Percentiles rank a stretch among this genome's conserved stretches.
phyloP scores from a whole-genome alignment of 2,329 filamentous ascomycete genomes.

The Cladosporium colombiae region DNA sequence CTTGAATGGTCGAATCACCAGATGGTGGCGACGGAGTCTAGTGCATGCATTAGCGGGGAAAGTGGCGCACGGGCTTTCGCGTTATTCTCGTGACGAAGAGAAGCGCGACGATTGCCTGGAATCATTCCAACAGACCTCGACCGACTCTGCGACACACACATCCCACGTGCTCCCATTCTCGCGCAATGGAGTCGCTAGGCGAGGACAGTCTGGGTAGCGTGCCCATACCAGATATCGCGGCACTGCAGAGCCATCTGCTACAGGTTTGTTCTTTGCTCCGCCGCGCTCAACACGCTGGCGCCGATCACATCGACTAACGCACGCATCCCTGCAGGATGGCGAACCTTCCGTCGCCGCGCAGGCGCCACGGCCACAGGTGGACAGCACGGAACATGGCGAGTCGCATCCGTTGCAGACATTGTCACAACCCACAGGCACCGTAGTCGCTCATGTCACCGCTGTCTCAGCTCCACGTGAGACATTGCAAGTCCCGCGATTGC shows the following conservation, averaged over 20 bases:
- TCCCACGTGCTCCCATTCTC: not conserved
- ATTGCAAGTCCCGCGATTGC: slow-evolving; percentile 26
- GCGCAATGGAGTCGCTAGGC: slow-evolving; percentile 30
- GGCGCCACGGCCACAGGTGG: slow-evolving; percentile 16
- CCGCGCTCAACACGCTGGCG: not conserved
- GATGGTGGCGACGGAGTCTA: not conserved
- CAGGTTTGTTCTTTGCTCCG: slow-evolving; percentile 24
- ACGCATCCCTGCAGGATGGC: slow-evolving; percentile 31
- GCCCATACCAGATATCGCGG: slow-evolving; percentile 24
- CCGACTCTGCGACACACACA: not conserved
- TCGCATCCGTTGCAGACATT: not conserved
- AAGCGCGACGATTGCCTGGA: slow-evolving; percentile 3
- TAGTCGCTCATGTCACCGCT: not conserved
- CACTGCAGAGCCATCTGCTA: slow-evolving; percentile 25
- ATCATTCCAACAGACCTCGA: not conserved
- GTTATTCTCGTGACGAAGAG: slow-evolving; percentile 5
- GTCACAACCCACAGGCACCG: not conserved
- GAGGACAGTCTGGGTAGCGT: slow-evolving; percentile 32
- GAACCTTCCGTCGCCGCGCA: slow-evolving; percentile 23
- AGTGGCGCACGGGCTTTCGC: not conserved
- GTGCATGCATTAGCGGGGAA: slow-evolving; percentile 4
- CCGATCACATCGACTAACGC: slow-evolving; percentile 27
- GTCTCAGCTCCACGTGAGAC: not conserved
- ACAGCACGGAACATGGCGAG: slow-evolving; percentile 1
- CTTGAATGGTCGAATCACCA: not conserved